Percentiles rank a stretch among this genome's conserved stretches.
These are phyloP conservation scores for Neoboletus magnificus DNA, from an alignment of 768 basidiomycete species.

Conservation along the genomic window DNA sequence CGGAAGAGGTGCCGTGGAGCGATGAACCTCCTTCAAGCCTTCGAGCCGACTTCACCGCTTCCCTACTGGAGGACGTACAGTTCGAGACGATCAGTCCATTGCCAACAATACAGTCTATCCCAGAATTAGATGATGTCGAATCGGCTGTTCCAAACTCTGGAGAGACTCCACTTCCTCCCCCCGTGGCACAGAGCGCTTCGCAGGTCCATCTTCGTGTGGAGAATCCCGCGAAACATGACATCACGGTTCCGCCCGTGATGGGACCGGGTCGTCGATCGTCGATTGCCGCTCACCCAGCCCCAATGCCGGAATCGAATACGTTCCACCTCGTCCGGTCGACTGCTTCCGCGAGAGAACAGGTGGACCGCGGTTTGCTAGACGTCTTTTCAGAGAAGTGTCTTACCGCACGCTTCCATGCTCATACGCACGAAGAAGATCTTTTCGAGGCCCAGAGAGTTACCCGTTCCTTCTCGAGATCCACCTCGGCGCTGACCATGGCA, in stretches of 20 bases:
- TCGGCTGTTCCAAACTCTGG: not conserved
- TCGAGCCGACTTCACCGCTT: constrained; percentile 40
- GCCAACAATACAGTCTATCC: constrained; percentile 57
- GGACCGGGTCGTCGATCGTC: constrained; percentile 56
- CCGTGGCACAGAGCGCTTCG: not conserved
- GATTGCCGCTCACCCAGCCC: constrained; percentile 53
- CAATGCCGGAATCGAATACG: constrained; percentile 45
- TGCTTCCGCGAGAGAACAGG: constrained; percentile 57
- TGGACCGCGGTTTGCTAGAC: constrained; percentile 78
- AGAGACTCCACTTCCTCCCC: constrained; percentile 1
- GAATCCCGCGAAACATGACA: constrained; percentile 17
- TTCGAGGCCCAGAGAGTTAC: constrained; percentile 51
- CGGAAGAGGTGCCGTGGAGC: constrained; percentile 44
- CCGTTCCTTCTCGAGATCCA: constrained; percentile 49
- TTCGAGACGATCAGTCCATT: constrained; percentile 41
- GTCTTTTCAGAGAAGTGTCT: constrained; percentile 74
- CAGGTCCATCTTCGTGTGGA: constrained; percentile 24
- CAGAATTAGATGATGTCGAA: constrained; percentile 38
- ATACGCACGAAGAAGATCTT: constrained; percentile 58
- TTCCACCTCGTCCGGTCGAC: constrained; percentile 69
- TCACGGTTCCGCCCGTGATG: constrained; percentile 8
- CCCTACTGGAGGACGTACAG: constrained; percentile 36
- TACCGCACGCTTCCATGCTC: constrained; percentile 64
- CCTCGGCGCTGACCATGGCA: constrained; percentile 58
- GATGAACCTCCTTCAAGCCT: constrained; percentile 66